These are phyloP conservation scores for Prunus salicina DNA, from an alignment of 306 rosid species.

Conservation along the genomic window DNA sequence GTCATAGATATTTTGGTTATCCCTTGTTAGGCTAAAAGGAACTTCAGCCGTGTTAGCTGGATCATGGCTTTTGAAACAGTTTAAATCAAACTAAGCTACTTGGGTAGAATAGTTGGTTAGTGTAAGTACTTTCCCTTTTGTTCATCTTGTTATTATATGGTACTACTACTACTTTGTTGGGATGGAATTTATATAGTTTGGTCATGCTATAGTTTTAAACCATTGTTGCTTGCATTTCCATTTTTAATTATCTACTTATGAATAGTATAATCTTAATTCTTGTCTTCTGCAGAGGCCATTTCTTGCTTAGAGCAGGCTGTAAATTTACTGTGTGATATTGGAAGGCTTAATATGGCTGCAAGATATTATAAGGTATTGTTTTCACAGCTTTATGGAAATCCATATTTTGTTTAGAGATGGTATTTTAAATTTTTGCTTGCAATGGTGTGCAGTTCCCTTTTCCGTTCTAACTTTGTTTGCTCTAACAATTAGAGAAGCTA, in stretches of 20 bases:
- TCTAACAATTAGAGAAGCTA: neutral
- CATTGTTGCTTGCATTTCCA: neutral
- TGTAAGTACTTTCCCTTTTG: neutral
- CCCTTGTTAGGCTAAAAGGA: neutral
- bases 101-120: neutral
- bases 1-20: neutral
- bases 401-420: constrained; percentile 3
- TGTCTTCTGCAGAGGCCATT: constrained; percentile 58
- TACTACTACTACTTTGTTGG: neutral
- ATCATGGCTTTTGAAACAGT: neutral
- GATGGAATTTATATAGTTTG: neutral
- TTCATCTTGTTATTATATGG: neutral
- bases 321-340: constrained; percentile 85
- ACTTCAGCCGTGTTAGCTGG: neutral
- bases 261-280: neutral
- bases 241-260: neutral
- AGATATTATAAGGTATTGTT: constrained; percentile 73
- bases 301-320: constrained; percentile 78
- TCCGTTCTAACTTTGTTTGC: neutral
- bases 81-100: neutral
- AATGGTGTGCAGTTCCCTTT: neutral
- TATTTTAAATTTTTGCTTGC: constrained; percentile 3
- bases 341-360: constrained; percentile 97
- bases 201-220: neutral
- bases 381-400: constrained; percentile 4